These are phyloP conservation scores for Termitomyces sp. DNA, from an alignment of 768 basidiomycete species.

Conservation along the genomic window DNA sequence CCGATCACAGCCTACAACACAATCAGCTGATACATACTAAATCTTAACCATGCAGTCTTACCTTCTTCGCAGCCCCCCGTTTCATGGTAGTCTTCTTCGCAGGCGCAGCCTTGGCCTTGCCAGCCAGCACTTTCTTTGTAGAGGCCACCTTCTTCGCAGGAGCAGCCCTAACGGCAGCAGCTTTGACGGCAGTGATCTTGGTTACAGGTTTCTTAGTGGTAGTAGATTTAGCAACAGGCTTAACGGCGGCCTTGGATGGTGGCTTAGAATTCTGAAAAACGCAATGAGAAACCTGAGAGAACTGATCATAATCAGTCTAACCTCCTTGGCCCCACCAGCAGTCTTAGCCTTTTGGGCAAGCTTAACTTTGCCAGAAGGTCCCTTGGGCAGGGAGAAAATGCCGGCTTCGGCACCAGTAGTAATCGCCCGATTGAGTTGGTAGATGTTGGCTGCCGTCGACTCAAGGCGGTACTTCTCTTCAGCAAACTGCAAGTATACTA, in stretches of 20 bases:
- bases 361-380: constrained; percentile 59
- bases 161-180: constrained; percentile 21
- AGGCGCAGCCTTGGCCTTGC: constrained; percentile 30
- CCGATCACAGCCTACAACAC: neutral
- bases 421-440: constrained; percentile 73
- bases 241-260: constrained; percentile 29
- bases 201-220: constrained; percentile 26
- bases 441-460: constrained; percentile 58
- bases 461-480: constrained; percentile 78
- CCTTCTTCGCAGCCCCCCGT: constrained; percentile 5
- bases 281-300: neutral
- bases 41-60: neutral
- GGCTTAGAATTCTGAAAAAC: constrained; percentile 40
- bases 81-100: constrained; percentile 29
- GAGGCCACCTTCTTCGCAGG: constrained; percentile 34
- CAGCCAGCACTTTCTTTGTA: constrained; percentile 56
- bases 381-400: constrained; percentile 32
- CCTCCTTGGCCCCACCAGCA: constrained; percentile 53
- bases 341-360: constrained; percentile 45
- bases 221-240: constrained; percentile 25
- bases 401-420: constrained; percentile 53
- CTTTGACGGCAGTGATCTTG: constrained; percentile 25
- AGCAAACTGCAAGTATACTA: constrained; percentile 49
- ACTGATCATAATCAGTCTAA: constrained; percentile 19
- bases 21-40: neutral